phyloP scores from a whole-genome alignment of 768 basidiomycete species.

The Xerocomellus dryophilus region DNA sequence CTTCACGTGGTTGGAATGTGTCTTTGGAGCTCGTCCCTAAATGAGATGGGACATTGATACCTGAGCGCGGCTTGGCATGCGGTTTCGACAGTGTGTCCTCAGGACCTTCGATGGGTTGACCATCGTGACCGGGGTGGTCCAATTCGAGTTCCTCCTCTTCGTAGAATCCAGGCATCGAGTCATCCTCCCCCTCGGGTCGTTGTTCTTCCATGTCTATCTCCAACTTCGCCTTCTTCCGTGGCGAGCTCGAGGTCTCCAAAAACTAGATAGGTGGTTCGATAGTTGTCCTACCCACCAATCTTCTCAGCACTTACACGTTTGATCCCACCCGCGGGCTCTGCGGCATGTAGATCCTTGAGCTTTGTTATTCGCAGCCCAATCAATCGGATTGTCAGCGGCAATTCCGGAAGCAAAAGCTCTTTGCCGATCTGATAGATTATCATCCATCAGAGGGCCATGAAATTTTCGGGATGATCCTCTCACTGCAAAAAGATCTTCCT shows the following conservation, averaged over 20 bases:
- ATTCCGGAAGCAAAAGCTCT: constrained; percentile 75
- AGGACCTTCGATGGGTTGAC: constrained; percentile 2
- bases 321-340: constrained; percentile 53
- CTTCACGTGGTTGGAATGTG: constrained; percentile 5
- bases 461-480: constrained; percentile 21
- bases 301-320: constrained; percentile 56
- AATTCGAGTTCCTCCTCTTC: constrained; percentile 42
- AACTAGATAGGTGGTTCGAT: constrained; percentile 42
- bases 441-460: constrained; percentile 1
- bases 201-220: constrained; percentile 14
- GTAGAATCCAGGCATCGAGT: constrained; percentile 52
- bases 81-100: constrained; percentile 2
- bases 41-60: not conserved
- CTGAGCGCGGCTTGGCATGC: constrained; percentile 16
- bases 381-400: constrained; percentile 76
- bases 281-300: not conserved
- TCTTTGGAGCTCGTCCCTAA: not conserved
- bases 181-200: constrained; percentile 20
- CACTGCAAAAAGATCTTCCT: constrained; percentile 76
- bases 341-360: constrained; percentile 72
- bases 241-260: constrained; percentile 43
- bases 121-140: constrained; percentile 10
- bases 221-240: constrained; percentile 42
- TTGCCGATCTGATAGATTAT: constrained; percentile 61
- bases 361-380: constrained; percentile 89